phyloP scores from a whole-genome alignment of 306 rosid species.

The Clitoria ternatea region DNA sequence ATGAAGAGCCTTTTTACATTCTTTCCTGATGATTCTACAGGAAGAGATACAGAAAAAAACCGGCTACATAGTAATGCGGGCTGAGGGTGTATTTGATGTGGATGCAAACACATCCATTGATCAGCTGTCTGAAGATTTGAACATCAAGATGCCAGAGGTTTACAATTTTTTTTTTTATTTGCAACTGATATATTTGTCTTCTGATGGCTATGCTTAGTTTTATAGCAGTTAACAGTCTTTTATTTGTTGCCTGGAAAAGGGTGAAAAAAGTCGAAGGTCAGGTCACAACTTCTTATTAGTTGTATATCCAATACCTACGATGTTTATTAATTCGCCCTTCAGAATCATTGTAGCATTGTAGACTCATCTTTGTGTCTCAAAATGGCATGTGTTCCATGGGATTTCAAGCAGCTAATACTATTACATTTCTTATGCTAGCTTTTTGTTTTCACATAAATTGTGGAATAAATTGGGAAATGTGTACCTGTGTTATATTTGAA shows the following conservation, averaged over 20 bases:
- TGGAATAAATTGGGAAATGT: not conserved
- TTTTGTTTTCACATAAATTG: not conserved
- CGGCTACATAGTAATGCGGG: slow-evolving; percentile 98
- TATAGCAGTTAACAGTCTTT: not conserved
- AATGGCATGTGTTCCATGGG: not conserved
- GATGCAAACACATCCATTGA: slow-evolving; percentile 97
- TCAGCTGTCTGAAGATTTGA: slow-evolving; percentile 96
- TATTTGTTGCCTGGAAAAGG: not conserved
- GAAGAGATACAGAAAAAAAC: slow-evolving; percentile 99
- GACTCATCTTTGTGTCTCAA: slow-evolving; percentile 5
- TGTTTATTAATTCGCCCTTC: not conserved
- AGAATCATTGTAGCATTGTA: slow-evolving; percentile 3
- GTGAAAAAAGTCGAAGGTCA: not conserved
- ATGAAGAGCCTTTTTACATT: not conserved
- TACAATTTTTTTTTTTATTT: not conserved
- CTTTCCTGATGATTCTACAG: slow-evolving; percentile 41
- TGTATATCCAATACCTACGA: not conserved
- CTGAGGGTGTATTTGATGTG: slow-evolving; percentile 89
- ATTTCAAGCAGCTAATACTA: not conserved
- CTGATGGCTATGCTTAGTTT: slow-evolving; percentile 1
- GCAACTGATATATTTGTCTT: not conserved
- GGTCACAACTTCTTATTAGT: not conserved
- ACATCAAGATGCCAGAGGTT: slow-evolving; percentile 95
- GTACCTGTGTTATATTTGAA: not conserved
- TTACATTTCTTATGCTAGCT: not conserved